A percentile compares a stretch with the other conserved stretches of the same genome.
phyloP scores from a whole-genome alignment of 495 filamentous ascomycete genomes.

The Talaromyces ruber region DNA sequence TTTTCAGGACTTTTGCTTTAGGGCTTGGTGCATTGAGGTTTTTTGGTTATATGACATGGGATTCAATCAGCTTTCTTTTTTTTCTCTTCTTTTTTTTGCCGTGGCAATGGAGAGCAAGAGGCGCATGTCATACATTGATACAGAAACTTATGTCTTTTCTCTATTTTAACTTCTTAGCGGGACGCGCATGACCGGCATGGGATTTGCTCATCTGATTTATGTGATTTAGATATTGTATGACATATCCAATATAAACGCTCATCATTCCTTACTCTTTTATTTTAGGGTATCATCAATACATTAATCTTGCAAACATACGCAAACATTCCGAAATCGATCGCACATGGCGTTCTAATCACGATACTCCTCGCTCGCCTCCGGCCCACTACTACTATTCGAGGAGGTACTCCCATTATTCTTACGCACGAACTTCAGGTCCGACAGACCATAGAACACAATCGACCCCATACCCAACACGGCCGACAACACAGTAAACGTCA shows the following conservation, averaged over 20 bases:
- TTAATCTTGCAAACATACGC: background rate
- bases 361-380: background rate
- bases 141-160: background rate
- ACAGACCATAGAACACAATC: conserved; percentile 58
- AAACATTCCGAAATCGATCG: background rate
- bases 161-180: background rate
- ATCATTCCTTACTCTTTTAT: too few relatives aligned
- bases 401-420: background rate
- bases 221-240: background rate
- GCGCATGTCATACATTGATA: background rate
- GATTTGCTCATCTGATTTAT: background rate
- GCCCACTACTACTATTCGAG: background rate
- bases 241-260: background rate
- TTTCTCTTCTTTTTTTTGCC: background rate
- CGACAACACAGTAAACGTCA: conserved; percentile 58
- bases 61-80: background rate
- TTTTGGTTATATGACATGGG: background rate
- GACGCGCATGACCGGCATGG: background rate
- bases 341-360: background rate
- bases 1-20: background rate
- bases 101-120: background rate
- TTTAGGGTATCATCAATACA: background rate
- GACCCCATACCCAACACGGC: conserved; percentile 60
- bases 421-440: conserved; percentile 12
- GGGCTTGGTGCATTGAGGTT: background rate